These are phyloP conservation scores for Apiospora aurea DNA, from an alignment of 2,329 filamentous ascomycete genomes.

Conservation along the genomic window DNA sequence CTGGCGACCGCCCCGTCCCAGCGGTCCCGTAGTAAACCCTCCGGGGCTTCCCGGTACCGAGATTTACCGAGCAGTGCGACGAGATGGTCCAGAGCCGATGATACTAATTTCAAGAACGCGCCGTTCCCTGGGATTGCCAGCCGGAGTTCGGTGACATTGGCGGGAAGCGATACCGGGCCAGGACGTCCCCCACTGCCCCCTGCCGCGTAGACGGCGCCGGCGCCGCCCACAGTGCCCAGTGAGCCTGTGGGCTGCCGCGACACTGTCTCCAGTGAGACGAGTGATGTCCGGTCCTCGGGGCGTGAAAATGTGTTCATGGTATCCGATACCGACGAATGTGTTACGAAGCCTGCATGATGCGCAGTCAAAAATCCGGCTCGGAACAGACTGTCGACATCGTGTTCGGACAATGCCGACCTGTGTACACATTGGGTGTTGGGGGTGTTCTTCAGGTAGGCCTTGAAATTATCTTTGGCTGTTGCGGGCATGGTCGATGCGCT, in stretches of 20 bases:
- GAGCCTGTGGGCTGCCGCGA: constrained; percentile 73
- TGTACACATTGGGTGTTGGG: constrained; percentile 54
- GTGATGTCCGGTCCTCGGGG: constrained; percentile 61
- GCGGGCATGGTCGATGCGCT: constrained; percentile 46
- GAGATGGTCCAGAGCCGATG: constrained; percentile 67
- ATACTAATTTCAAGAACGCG: constrained; percentile 69
- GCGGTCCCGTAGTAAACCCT: constrained; percentile 67
- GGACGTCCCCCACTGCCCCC: constrained; percentile 59
- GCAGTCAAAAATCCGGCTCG: constrained; percentile 72
- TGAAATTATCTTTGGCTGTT: constrained; percentile 58
- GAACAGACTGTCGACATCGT: constrained; percentile 58
- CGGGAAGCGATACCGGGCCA: constrained; percentile 48
- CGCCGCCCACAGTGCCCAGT: constrained; percentile 72
- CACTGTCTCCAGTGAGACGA: constrained; percentile 68
- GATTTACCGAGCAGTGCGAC: constrained; percentile 64
- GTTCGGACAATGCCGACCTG: constrained; percentile 35
- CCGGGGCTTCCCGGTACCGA: constrained; percentile 68
- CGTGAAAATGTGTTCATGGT: constrained; percentile 52
- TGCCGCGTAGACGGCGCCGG: constrained; percentile 67
- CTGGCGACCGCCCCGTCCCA: constrained; percentile 72
- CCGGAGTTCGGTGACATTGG: constrained; percentile 50
- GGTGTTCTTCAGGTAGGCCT: constrained; percentile 57
- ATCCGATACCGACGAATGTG: constrained; percentile 40
- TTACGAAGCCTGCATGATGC: constrained; percentile 45
- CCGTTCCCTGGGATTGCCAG: constrained; percentile 74